phyloP scores from a whole-genome alignment of 2,329 filamentous ascomycete genomes.

The Fulvia fulva region DNA sequence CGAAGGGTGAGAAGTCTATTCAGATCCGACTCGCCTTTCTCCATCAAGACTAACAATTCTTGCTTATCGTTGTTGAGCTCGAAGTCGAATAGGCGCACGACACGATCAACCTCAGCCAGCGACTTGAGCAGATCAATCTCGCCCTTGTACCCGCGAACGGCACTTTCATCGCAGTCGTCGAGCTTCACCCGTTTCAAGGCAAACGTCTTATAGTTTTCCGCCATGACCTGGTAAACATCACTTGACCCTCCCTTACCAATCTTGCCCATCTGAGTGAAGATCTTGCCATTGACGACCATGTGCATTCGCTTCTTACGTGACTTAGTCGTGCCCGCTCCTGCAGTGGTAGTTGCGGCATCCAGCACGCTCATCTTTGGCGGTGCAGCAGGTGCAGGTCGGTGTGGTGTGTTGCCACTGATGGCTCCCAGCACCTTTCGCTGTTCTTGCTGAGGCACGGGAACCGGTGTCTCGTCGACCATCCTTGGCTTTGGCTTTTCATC shows the following conservation, averaged over 20 bases:
- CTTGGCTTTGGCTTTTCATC: conserved; percentile 44
- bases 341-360: conserved; percentile 82
- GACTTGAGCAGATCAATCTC: conserved; percentile 89
- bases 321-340: conserved; percentile 74
- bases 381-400: conserved; percentile 68
- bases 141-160: conserved; percentile 83
- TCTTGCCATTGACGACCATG: conserved; percentile 83
- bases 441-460: conserved; percentile 32
- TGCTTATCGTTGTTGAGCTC: conserved; percentile 88
- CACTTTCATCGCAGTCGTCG: conserved; percentile 79
- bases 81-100: conserved; percentile 86
- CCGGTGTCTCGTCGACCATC: conserved; percentile 38
- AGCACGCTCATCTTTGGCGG: conserved; percentile 95
- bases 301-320: conserved; percentile 73
- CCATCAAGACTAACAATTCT: conserved; percentile 87
- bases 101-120: conserved; percentile 78
- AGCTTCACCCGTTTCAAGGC: conserved; percentile 90
- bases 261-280: conserved; percentile 83
- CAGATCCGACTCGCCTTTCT: conserved; percentile 91
- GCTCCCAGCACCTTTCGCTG: conserved; percentile 47
- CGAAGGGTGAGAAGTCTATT: conserved; percentile 75
- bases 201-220: conserved; percentile 93
- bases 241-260: conserved; percentile 90
- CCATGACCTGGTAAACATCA: conserved; percentile 93
- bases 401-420: conserved; percentile 67